Percentiles rank a stretch among this genome's conserved stretches.
Conservation (phyloP, 768 basidiomycete genomes). For the Suillus discolor region DNA sequence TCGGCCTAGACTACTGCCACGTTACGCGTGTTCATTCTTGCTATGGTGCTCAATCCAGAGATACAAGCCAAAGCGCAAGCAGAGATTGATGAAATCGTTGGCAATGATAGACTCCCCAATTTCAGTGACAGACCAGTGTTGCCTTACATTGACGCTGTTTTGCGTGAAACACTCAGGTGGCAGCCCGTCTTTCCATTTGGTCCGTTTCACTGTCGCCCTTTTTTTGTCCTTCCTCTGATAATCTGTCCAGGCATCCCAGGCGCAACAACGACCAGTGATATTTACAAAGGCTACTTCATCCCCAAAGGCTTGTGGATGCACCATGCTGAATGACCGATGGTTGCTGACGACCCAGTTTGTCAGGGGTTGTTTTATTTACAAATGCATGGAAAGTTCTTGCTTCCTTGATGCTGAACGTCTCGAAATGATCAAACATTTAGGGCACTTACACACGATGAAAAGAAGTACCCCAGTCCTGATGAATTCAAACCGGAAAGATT, state of each 20-base stretch:
- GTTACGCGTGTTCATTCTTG: not conserved
- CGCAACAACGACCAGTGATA: not conserved
- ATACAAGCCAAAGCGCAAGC: not conserved
- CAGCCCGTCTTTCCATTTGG: not conserved
- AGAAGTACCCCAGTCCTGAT: not conserved
- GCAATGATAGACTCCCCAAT: not conserved
- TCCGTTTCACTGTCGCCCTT: not conserved
- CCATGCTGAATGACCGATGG: not conserved
- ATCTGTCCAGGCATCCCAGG: not conserved
- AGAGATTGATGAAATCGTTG: not conserved
- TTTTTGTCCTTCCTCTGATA: not conserved
- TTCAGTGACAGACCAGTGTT: not conserved
- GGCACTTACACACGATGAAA: not conserved
- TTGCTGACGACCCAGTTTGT: not conserved
- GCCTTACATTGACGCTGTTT: not conserved
- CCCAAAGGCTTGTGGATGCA: not conserved
- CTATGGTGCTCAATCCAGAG: not conserved
- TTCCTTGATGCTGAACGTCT: not conserved
- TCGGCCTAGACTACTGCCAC: not conserved
- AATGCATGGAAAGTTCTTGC: not conserved
- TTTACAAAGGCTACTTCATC: not conserved
- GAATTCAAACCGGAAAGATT: not conserved
- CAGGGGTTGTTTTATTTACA: not conserved
- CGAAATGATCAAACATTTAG: not conserved
- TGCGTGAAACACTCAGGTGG: not conserved